phyloP scores from a whole-genome alignment of 176 grass and related monocot genomes.

The Oryza officinalis region DNA sequence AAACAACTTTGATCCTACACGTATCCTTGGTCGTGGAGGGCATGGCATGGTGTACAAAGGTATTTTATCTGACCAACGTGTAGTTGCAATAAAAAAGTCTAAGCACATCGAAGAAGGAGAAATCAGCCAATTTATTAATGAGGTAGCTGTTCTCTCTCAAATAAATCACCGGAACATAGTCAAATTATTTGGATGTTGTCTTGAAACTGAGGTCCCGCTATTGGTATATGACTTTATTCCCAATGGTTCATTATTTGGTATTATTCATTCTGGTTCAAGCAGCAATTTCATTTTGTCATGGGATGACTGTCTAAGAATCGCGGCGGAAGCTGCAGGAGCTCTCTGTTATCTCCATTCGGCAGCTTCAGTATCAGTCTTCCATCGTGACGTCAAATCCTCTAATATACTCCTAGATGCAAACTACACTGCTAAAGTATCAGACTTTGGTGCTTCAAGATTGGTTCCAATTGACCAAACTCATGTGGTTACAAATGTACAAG shows the following conservation, averaged over 20 bases:
- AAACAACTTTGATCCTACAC: constrained; percentile 1
- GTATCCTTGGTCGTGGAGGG: constrained; percentile 14
- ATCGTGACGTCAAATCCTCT: constrained; percentile 48
- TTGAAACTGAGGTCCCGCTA: neutral
- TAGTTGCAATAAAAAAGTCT: constrained; percentile 5
- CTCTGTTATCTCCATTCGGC: constrained; percentile 35
- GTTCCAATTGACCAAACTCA: constrained; percentile 39
- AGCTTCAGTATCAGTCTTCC: constrained; percentile 29
- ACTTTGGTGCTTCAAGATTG: constrained; percentile 47
- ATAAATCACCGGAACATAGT: constrained; percentile 22
- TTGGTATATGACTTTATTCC: constrained; percentile 32
- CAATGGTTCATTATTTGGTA: constrained; percentile 32
- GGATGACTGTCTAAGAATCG: constrained; percentile 34
- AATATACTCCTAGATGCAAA: constrained; percentile 24
- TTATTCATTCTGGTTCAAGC: neutral
- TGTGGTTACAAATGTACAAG: constrained; percentile 32
- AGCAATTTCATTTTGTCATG: constrained; percentile 4
- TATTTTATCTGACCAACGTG: constrained; percentile 28
- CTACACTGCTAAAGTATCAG: constrained; percentile 40
- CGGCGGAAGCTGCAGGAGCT: neutral
- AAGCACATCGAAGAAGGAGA: neutral
- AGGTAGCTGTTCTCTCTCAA: constrained; percentile 22
- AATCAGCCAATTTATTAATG: constrained; percentile 17
- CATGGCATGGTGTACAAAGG: constrained; percentile 31
- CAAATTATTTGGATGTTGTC: constrained; percentile 14